Evolutionary conservation across 164 flowering plant species (phyloP).

Genomic region (Litsea cubeba): DNA sequence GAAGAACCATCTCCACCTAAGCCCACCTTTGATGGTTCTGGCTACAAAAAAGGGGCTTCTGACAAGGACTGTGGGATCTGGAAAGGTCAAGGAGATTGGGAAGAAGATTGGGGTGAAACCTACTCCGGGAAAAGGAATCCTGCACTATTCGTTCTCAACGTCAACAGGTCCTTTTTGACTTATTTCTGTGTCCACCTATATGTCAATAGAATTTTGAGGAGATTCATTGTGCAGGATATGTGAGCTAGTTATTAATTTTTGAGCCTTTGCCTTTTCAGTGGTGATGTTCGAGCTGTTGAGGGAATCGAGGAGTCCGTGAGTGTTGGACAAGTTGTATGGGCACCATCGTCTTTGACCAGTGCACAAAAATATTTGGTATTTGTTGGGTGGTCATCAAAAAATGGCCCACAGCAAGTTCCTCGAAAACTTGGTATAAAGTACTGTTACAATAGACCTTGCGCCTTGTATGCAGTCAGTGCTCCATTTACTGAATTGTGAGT

Average conservation of each 20-base stretch:
- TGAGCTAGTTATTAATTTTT: conserved; percentile 6
- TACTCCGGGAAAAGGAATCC: conserved; percentile 88
- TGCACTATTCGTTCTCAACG: conserved; percentile 70
- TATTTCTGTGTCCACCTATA: neutral
- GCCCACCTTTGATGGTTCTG: conserved; percentile 57
- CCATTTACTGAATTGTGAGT: conserved; percentile 34
- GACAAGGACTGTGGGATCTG: conserved; percentile 77
- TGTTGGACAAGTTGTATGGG: conserved; percentile 98
- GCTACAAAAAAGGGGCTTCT: conserved; percentile 56
- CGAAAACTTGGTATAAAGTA: conserved; percentile 94
- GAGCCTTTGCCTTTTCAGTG: conserved; percentile 44
- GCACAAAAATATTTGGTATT: conserved; percentile 59
- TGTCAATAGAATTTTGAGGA: neutral
- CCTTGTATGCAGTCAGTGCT: conserved; percentile 66
- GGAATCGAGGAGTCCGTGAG: conserved; percentile 70
- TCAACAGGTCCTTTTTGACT: conserved; percentile 42
- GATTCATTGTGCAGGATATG: neutral
- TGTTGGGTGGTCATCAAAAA: conserved; percentile 79
- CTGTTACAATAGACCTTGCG: conserved; percentile 89
- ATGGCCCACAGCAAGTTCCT: conserved; percentile 18
- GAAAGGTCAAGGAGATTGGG: conserved; percentile 95
- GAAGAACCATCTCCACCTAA: conserved; percentile 77
- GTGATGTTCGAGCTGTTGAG: conserved; percentile 56
- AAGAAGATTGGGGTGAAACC: conserved; percentile 95
- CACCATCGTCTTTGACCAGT: conserved; percentile 43